phyloP scores from a whole-genome alignment of 768 basidiomycete genomes.

The Mycena polygramma region DNA sequence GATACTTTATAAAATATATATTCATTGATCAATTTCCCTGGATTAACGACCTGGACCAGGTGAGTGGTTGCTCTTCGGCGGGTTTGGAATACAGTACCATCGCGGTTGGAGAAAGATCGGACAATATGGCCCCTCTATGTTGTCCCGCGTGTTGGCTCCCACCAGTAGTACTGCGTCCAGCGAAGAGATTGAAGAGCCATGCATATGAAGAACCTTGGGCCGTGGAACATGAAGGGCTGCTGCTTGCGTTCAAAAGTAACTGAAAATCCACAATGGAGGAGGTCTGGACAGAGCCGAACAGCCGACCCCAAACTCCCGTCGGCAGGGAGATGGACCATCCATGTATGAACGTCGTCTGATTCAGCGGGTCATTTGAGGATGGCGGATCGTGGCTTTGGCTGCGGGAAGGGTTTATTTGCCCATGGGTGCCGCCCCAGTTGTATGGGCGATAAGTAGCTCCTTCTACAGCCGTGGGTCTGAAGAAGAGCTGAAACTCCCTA shows the following conservation, averaged over 20 bases:
- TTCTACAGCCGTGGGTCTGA: no score
- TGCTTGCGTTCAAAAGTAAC: neutral
- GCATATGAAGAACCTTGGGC: neutral
- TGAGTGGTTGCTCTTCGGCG: neutral
- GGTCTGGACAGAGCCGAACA: neutral
- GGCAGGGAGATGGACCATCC: neutral
- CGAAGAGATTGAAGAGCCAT: neutral
- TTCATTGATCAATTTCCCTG: neutral
- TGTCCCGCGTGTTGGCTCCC: neutral
- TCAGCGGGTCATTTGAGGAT: neutral
- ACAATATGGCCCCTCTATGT: neutral
- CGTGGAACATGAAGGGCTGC: neutral
- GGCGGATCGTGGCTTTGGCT: neutral
- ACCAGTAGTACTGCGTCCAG: neutral
- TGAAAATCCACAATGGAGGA: neutral
- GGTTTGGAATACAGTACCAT: neutral
- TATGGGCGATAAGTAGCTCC: no score
- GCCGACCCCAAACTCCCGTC: neutral
- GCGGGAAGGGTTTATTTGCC: neutral
- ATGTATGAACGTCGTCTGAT: neutral
- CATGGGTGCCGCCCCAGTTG: neutral
- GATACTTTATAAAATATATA: neutral
- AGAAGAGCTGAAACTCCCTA: no score
- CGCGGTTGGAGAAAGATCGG: neutral
- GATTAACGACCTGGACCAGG: neutral